A percentile compares a stretch with the other conserved stretches of the same genome.
These are phyloP conservation scores for Aspergillus bertholletiae DNA, from an alignment of 495 filamentous ascomycete genomes.

Conservation along the genomic window DNA sequence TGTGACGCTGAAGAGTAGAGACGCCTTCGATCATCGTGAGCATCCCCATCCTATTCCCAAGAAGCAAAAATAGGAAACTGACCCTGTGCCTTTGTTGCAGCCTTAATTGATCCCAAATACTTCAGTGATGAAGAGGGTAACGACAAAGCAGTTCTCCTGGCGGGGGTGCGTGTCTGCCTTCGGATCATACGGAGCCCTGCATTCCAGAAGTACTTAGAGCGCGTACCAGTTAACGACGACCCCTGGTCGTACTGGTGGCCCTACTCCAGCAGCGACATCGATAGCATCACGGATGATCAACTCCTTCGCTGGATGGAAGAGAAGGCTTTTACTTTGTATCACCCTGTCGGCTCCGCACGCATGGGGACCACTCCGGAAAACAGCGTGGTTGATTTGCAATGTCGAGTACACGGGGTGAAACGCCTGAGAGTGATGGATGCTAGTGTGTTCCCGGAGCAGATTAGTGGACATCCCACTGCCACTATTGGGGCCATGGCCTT, in stretches of 20 bases:
- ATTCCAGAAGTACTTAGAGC: constrained; percentile 16
- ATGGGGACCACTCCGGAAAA: constrained; percentile 15
- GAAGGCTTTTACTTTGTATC: constrained; percentile 24
- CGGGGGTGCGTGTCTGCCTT: constrained; percentile 16
- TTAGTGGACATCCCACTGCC: constrained; percentile 20
- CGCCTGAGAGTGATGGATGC: constrained; percentile 44
- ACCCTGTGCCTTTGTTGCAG: constrained; percentile 1
- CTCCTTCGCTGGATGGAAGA: constrained; percentile 20
- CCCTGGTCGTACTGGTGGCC: constrained; percentile 23
- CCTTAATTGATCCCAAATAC: constrained; percentile 23
- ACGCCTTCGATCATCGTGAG: constrained; percentile 20
- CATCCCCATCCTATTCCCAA: not conserved
- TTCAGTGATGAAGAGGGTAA: constrained; percentile 17
- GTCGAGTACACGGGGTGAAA: constrained; percentile 32
- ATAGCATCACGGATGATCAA: constrained; percentile 21
- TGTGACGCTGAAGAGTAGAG: constrained; percentile 13
- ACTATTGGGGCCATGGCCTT: constrained; percentile 21
- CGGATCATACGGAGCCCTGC: constrained; percentile 15
- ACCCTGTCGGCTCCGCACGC: constrained; percentile 23
- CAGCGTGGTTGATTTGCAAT: constrained; percentile 46
- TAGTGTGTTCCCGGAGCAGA: constrained; percentile 25
- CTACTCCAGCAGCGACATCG: constrained; percentile 20
- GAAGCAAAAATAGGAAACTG: not conserved
- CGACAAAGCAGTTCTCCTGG: constrained; percentile 17
- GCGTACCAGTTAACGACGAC: constrained; percentile 15